Evolutionary conservation across 192 early-diverging fungal genomes (phyloP), one percentile per base, ranked within the genome.

Genomic region (Coemansia sp.): DNA sequence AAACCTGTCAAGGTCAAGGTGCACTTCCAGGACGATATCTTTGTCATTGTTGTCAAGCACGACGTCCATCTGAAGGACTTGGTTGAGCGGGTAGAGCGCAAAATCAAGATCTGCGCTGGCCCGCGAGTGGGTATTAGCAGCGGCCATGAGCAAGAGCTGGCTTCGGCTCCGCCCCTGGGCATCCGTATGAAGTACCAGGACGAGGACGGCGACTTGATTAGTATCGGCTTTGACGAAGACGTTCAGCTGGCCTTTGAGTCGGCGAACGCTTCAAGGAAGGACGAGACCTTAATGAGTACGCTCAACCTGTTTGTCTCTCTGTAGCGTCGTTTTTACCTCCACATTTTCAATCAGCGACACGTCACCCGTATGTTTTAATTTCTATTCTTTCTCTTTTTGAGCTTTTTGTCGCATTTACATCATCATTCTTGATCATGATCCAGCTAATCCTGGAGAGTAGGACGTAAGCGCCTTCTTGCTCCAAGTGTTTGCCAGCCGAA

Each of bases 171-270:
- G 58, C 85, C 76, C 61, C 80, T 86, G 55, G 68, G 68, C 31
- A 84, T 91, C 72, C 86, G 88, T 50, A 89, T 99, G 64, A 87
- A 89, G 70, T 98, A 98, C 72, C 88, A 90, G 73, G 96, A 99
- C 70, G 95, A 98, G 77, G 96, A 96, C 71, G 92, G 93, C 44
- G 95, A 98, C 70, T 88, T 90, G 73, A 89, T 96, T 21, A 89
- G 88, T 41, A 89, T 99, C 50, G 90, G 91, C 66, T 90, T 88
- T 19, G 90, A 97, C 74, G 94, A 94, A 59, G 97, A 99, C 72
- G 92, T 99, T 32, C 89, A 87, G 50, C 81, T 96, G 89, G 95
- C 94, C 6, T 95, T 99, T 84, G 95, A 95, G 77, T 80, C 83
- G 37, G 78, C 83, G 7, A 77, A 68, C 27, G 77, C 72, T 0